These are phyloP conservation scores for Umbelopsis sp. DNA, from an alignment of 192 early-diverging fungal species.

Conservation along the genomic window DNA sequence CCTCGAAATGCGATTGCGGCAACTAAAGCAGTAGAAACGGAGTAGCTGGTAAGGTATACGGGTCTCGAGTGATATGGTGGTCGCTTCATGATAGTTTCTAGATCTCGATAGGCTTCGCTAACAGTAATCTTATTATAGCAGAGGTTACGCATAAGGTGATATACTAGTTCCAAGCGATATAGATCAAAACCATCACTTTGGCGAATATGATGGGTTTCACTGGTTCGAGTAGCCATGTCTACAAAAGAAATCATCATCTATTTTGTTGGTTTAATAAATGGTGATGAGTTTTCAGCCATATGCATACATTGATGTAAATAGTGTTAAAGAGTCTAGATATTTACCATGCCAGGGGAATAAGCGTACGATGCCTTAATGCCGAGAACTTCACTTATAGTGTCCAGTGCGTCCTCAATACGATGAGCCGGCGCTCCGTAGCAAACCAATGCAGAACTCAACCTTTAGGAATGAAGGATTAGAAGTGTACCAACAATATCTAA, in stretches of 20 bases:
- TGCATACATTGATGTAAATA: too few relatives aligned
- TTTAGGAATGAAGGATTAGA: neutral
- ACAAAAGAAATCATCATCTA: conserved; percentile 45
- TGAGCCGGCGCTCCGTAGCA: conserved; percentile 42
- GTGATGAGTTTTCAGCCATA: too few relatives aligned
- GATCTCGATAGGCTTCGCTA: conserved; percentile 30
- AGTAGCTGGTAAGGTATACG: conserved; percentile 33
- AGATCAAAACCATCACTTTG: conserved; percentile 42
- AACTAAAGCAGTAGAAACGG: conserved; percentile 38
- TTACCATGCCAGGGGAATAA: conserved; percentile 33
- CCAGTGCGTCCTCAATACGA: conserved; percentile 39
- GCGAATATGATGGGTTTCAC: conserved; percentile 40
- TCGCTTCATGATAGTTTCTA: conserved; percentile 26
- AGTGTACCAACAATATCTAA: neutral
- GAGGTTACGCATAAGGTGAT: conserved; percentile 36
- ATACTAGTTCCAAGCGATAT: conserved; percentile 34
- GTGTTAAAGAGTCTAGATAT: too few relatives aligned
- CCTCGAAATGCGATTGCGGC: conserved; percentile 41
- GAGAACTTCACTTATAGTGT: conserved; percentile 29
- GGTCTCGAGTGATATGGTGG: conserved; percentile 31
- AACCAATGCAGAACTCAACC: conserved; percentile 36
- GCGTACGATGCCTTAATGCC: conserved; percentile 39
- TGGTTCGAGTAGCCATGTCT: conserved; percentile 45
- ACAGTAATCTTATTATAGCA: conserved; percentile 29
- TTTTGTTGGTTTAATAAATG: too few relatives aligned